These are phyloP conservation scores for Asterochloris sp. DNA, from an alignment of 139 green algal genomes.

Conservation along the genomic window DNA sequence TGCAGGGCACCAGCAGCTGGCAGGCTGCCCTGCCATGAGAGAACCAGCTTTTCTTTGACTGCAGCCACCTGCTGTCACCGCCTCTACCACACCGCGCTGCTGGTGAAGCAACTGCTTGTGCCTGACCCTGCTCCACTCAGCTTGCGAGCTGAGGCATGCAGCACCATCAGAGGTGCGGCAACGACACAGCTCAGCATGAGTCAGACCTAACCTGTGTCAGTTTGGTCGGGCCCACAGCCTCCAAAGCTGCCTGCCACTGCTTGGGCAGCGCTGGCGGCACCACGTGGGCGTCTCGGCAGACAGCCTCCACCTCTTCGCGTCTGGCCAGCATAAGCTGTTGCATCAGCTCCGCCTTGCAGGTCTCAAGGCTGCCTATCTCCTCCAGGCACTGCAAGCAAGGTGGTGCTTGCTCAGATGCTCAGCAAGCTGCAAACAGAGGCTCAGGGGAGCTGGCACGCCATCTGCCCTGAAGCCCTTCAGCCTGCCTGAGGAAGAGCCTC, in stretches of 20 bases:
- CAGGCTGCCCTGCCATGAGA: too few relatives aligned
- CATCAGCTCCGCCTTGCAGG: conserved; percentile 41
- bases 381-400: conserved; percentile 32
- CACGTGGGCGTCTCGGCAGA: conserved; percentile 45
- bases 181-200: neutral
- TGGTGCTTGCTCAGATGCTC: neutral
- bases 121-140: too few relatives aligned
- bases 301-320: conserved; percentile 35
- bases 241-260: conserved; percentile 1
- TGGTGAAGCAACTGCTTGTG: neutral
- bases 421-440: neutral
- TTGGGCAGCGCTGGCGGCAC: conserved; percentile 21
- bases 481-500: neutral
- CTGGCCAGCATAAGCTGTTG: conserved; percentile 43
- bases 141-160: neutral
- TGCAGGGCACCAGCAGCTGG: too few relatives aligned
- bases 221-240: neutral
- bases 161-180: neutral
- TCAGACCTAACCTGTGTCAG: neutral
- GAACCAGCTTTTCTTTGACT: too few relatives aligned
- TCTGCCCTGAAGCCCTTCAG: neutral
- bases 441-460: neutral
- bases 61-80: too few relatives aligned
- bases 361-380: conserved; percentile 54
- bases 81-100: too few relatives aligned